Evolutionary conservation across 495 filamentous ascomycete species (phyloP).

Genomic region (Penicillium arizonense): DNA sequence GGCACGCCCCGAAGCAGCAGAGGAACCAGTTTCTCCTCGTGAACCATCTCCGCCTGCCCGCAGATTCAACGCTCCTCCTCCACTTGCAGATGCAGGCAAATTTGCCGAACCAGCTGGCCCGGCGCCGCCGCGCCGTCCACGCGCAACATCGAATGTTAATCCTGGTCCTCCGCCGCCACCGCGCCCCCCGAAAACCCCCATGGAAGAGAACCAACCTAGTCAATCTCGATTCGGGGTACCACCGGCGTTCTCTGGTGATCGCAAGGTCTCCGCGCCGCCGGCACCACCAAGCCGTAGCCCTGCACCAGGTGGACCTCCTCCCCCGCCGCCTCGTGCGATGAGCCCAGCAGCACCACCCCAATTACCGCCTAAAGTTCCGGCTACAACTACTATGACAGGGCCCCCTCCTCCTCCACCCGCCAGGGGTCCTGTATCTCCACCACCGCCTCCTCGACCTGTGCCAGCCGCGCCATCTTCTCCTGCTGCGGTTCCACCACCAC

Average conservation of each 20-base stretch:
- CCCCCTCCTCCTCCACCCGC: slow-evolving; percentile 61
- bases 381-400: slow-evolving; percentile 32
- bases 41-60: slow-evolving; percentile 45
- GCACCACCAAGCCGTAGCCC: slow-evolving; percentile 71
- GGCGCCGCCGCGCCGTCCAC: slow-evolving; percentile 50
- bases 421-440: slow-evolving; percentile 44
- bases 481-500: slow-evolving; percentile 31
- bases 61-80: slow-evolving; percentile 79
- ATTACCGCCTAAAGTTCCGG: slow-evolving; percentile 69
- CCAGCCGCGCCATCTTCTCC: slow-evolving; percentile 30
- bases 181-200: slow-evolving; percentile 79
- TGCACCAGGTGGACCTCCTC: slow-evolving; percentile 53
- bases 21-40: slow-evolving; percentile 55
- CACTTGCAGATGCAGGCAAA: slow-evolving; percentile 82
- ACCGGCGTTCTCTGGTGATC: slow-evolving; percentile 74
- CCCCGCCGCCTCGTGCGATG: slow-evolving; percentile 65
- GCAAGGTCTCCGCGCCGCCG: slow-evolving; percentile 63
- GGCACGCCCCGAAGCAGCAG: slow-evolving; percentile 44
- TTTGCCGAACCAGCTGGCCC: slow-evolving; percentile 59
- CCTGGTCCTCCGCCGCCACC: slow-evolving; percentile 82
- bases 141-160: slow-evolving; percentile 58
- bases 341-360: slow-evolving; percentile 58
- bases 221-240: slow-evolving; percentile 70
- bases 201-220: slow-evolving; percentile 58
- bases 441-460: slow-evolving; percentile 51